Base-by-base conservation (phyloP, 2,329 filamentous ascomycete species). In the Pseudocercospora eumusae region DNA sequence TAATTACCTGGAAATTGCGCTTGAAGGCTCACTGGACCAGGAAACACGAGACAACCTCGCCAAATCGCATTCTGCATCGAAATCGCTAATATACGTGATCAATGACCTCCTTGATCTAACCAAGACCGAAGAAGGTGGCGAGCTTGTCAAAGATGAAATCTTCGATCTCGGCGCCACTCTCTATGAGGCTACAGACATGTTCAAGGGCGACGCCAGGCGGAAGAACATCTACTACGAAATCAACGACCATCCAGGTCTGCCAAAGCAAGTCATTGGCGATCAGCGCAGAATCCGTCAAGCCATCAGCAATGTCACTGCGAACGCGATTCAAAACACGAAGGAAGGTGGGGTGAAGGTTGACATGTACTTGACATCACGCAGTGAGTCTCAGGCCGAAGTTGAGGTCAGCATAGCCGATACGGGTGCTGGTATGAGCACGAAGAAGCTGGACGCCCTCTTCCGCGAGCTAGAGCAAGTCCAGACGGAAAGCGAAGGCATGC, bases 31-130 rank as follows among this genome's bases (percentile, higher is more conserved):
- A 0, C 79, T 96, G 2, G 92, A 96, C 66, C 80, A 85, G 15
- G 92, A 96, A 71, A 96, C 91, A 0, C 82, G 93, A 20, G 92
- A 96, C 4, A 96, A 95, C 63, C 79, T 96, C 5, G 84, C 89
- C 0, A 89, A 87, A 68, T 96, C 92, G 0, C 91, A 96, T 73
- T 96, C 92, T 0, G 92, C 92, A 3, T 96, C 92, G 0, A 96
- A 96, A 71, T 96, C 92, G 0, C 79, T 96, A 25, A 93, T 96
- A 4, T 96, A 96, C 73, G 92, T 96, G 9, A 96, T 96, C 77
- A 96, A 96, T 67, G 92, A 96, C 73, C 81, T 96, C 1, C 81
- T 96, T 0, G 92, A 96, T 72, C 79, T 96, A 28, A 96, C 93
- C 0, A 95, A 96, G 71, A 89, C 90, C 0, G 92, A 96, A 73